These are phyloP conservation scores for Letharia lupina DNA, from an alignment of 495 filamentous ascomycete species.

Conservation along the genomic window DNA sequence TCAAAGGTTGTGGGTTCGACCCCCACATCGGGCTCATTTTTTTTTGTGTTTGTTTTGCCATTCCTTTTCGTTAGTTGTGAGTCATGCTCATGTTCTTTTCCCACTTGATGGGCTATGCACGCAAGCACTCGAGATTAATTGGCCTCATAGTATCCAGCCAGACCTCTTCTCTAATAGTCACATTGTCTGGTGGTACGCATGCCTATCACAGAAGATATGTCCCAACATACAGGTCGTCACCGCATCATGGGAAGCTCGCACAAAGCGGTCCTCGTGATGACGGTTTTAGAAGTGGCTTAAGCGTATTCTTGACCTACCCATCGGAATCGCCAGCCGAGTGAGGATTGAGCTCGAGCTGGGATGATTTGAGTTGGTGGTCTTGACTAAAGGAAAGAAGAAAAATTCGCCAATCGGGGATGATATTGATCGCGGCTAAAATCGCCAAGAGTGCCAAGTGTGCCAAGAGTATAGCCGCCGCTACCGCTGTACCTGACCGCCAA, in stretches of 20 bases:
- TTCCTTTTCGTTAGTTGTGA: background rate
- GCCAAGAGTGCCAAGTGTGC: slow-evolving; percentile 1
- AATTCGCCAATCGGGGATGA: slow-evolving; percentile 31
- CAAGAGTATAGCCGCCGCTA: slow-evolving; percentile 4
- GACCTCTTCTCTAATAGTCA: background rate
- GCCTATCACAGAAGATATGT: slow-evolving; percentile 39
- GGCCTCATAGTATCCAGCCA: background rate
- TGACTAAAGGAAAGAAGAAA: slow-evolving; percentile 38
- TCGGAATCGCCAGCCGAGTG: slow-evolving; percentile 80
- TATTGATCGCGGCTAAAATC: slow-evolving; percentile 10
- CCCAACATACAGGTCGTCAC: slow-evolving; percentile 93
- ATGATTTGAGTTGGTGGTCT: slow-evolving; percentile 96
- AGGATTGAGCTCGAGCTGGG: slow-evolving; percentile 51
- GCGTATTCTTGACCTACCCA: slow-evolving; percentile 75
- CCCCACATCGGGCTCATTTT: background rate
- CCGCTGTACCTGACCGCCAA: slow-evolving; percentile 21
- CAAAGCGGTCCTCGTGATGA: slow-evolving; percentile 80
- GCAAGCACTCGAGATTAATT: background rate
- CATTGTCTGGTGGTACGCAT: background rate
- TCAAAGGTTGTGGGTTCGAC: background rate
- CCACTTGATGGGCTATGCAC: background rate
- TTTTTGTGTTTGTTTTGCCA: background rate
- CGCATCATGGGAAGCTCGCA: slow-evolving; percentile 84
- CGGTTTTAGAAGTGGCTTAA: slow-evolving; percentile 92
- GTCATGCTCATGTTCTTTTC: background rate